Evolutionary conservation across 768 basidiomycete genomes (phyloP).

Genomic region (Kwoniella shandongensis): DNA sequence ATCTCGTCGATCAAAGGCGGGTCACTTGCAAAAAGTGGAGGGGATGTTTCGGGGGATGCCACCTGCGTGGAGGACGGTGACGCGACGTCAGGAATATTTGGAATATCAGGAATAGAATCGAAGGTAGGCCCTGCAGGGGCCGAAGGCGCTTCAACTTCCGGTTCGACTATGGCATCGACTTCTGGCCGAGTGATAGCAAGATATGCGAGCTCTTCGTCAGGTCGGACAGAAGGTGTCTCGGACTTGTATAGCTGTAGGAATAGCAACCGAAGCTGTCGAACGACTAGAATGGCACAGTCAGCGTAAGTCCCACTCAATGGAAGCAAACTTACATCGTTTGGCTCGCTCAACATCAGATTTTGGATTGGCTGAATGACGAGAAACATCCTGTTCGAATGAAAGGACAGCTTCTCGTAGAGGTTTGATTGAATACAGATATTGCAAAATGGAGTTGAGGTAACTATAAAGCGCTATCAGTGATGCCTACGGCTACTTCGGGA

Average conservation of each 20-base stretch:
- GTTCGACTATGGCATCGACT: conserved; percentile 38
- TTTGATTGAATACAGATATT: conserved; percentile 50
- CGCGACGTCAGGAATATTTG: conserved; percentile 16
- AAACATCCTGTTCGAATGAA: conserved; percentile 29
- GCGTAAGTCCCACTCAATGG: background rate
- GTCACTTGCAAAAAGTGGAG: background rate
- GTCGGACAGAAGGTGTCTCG: conserved; percentile 42
- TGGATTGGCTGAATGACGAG: background rate
- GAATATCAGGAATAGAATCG: conserved; percentile 33
- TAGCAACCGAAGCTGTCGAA: conserved; percentile 37
- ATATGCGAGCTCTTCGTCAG: conserved; percentile 51
- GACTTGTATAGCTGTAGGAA: conserved; percentile 43
- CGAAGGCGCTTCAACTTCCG: conserved; percentile 3
- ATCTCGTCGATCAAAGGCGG: background rate
- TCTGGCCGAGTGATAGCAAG: conserved; percentile 50
- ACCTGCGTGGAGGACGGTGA: conserved; percentile 40
- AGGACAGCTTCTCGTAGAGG: conserved; percentile 48
- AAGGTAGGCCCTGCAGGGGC: conserved; percentile 4
- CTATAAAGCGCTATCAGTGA: conserved; percentile 15
- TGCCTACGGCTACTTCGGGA: background rate
- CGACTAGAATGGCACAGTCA: conserved; percentile 26
- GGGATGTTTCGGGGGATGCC: conserved; percentile 22
- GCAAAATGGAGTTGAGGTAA: conserved; percentile 52
- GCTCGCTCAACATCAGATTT: conserved; percentile 46
- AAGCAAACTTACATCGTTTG: conserved; percentile 38